Evolutionary conservation across 106 monocot species (phyloP), one percentile per base, ranked within the genome.

Genomic region (Gastrodia elata): DNA sequence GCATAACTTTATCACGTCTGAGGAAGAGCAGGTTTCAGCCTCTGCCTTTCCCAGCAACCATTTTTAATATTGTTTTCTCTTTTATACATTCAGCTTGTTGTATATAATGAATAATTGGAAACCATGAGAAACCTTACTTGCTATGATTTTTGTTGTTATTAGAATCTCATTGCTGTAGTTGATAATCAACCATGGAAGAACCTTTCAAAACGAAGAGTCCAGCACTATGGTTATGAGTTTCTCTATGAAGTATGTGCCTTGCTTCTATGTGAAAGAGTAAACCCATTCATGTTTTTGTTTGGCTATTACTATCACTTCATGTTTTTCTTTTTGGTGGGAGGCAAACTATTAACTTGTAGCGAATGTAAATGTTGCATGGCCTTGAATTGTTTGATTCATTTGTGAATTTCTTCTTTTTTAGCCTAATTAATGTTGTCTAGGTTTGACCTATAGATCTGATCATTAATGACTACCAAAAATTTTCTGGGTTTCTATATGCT

Each of bases 141-240:
- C 20, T 22, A 52, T 41, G 11, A 4, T 41, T 2, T 30, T 24
- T 70, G 33, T 37, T 73, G n/a, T 74, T 73, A 38, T 49, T 65
- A 98, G 98, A 80, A 82, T 56, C 85, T 98, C 33, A 90, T 98
- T 78, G 80, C 83, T 56, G 86, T 79, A 76, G 91, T 98, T 65
- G 91, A 98, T 80, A 69, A 30, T 38, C 88, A 81, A 65, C 88
- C 88, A 15, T 98, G 98, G 98, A 87, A 84, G 71, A 84, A 64
- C 72, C 85, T 98, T 49, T 71, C 91, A 4, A 98, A 98, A 83
- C 87, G 98, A 79, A 91, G 93, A 80, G 98, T 98, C 71, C 98
- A 98, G 68, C 98, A 98, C 81, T 93, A 98, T 81, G 98, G 93
- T 64, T 91, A 93, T 74, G 93, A 88, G 69, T 98, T 98, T 59